phyloP scores from a whole-genome alignment of 768 basidiomycete genomes.

The Calocera cornea region DNA sequence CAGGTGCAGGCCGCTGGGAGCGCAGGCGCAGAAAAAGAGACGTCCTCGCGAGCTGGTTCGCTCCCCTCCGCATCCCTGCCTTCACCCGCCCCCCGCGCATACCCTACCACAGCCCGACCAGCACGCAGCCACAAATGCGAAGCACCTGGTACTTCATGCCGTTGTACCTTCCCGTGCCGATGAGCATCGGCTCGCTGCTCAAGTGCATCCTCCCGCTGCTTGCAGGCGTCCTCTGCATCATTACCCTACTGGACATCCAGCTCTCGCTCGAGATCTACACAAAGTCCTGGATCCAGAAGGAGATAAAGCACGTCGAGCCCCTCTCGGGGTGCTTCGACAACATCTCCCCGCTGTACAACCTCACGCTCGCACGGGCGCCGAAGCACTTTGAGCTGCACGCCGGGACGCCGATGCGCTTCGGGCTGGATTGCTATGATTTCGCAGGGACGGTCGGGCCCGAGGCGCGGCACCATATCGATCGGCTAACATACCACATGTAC shows the following conservation, averaged over 20 bases:
- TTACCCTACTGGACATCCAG: background rate
- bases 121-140: background rate
- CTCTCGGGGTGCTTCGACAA: slow-evolving; percentile 64
- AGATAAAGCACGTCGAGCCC: slow-evolving; percentile 52
- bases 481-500: slow-evolving; percentile 68
- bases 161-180: background rate
- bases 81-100: background rate
- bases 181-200: background rate
- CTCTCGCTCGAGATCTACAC: slow-evolving; percentile 36
- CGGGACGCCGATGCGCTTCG: slow-evolving; percentile 61
- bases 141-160: background rate
- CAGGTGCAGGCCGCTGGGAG: background rate
- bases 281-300: slow-evolving; percentile 56
- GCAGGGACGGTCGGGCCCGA: slow-evolving; percentile 56
- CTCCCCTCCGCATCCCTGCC: background rate
- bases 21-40: background rate
- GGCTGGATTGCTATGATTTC: slow-evolving; percentile 87
- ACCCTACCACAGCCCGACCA: background rate
- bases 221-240: background rate
- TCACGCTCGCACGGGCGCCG: slow-evolving; percentile 41
- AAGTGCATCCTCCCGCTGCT: background rate
- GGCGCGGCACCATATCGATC: slow-evolving; percentile 24
- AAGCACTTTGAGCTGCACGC: slow-evolving; percentile 62
- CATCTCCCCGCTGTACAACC: slow-evolving; percentile 46
- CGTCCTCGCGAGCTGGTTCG: background rate